Evolutionary conservation across 2,329 filamentous ascomycete species (phyloP), one percentile per base, ranked within the genome.

Genomic region (Xylaria arbuscula): DNA sequence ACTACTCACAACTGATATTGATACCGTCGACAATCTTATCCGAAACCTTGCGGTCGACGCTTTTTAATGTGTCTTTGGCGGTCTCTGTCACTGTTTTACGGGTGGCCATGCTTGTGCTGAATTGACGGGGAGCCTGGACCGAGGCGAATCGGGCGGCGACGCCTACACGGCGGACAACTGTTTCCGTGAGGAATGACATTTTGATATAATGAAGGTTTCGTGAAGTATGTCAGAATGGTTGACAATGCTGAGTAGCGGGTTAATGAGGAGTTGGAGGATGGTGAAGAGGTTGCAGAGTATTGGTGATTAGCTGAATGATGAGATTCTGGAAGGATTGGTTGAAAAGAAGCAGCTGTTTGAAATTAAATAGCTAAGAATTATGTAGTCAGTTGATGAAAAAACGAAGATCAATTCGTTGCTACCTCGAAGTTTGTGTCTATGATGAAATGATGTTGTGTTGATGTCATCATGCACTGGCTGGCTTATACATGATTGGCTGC

Each of bases 11-110:
- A 57, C 85, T 85, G 55, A 82, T 80, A 72, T 91, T 83, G 76
- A 91, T 88, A 17, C 87, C 88, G 47, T 88, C 86, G 34, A 90
- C 86, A 19, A 91, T 76, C 76, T 88, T 90, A 76, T 89, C 85
- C 67, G 86, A 85, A 50, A 91, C 87, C 58, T 81, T 83, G 36
- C 87, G 83, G 80, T 91, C 87, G 6, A 89, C 87, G 6, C 80
- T 81, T 79, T 90, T 89, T 66, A 87, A 78, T 3, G 84, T 83
- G 69, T 90, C 88, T 79, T 90, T 91, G 73, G 86, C 85, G 0
- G 83, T 72, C 65, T 90, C 86, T 60, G 85, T 80, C 2, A 84
- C 80, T 10, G 83, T 81, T 80, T 88, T 89, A 55, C 81, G 81
- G 9, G 79, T 72, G 1, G 78, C 77, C 10, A 82, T 70, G 59